Percentiles rank a stretch among this genome's conserved stretches.
Evolutionary conservation across 345 rosid species (phyloP).

Genomic region (Lenwebbia sp.): DNA sequence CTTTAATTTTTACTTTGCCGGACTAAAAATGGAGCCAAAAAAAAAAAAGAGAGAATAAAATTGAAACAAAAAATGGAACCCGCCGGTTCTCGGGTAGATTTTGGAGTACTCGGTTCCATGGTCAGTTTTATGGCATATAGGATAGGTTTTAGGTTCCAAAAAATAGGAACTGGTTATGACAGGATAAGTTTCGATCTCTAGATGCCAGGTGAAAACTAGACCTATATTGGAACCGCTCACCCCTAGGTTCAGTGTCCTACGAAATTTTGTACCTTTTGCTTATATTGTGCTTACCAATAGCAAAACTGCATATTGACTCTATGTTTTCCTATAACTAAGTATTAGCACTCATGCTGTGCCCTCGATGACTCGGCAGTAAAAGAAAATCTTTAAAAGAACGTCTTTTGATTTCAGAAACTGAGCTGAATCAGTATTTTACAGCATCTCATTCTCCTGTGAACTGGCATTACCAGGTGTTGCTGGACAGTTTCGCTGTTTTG

Average conservation of each 20-base stretch:
- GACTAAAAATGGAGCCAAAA: too few species aligned
- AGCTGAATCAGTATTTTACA: background rate
- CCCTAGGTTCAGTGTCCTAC: background rate
- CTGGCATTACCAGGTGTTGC: background rate
- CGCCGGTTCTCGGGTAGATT: too few species aligned
- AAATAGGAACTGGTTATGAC: too few species aligned
- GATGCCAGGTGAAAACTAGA: too few species aligned
- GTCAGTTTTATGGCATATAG: too few species aligned
- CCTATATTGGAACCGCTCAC: too few species aligned
- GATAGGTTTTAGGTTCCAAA: too few species aligned
- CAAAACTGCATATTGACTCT: background rate
- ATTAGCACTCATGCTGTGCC: background rate
- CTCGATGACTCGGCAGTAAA: background rate
- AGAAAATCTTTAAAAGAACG: background rate
- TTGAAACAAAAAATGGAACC: too few species aligned
- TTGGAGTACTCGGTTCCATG: too few species aligned
- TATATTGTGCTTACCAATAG: background rate
- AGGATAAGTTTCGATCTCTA: too few species aligned
- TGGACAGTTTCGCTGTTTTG: background rate
- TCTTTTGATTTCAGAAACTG: background rate
- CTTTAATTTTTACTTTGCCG: too few species aligned
- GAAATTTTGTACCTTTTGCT: background rate
- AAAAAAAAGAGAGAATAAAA: too few species aligned
- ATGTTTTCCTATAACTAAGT: background rate
- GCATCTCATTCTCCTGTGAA: background rate